phyloP scores from a whole-genome alignment of 345 rosid genomes.

The Melaleuca alternifolia region DNA sequence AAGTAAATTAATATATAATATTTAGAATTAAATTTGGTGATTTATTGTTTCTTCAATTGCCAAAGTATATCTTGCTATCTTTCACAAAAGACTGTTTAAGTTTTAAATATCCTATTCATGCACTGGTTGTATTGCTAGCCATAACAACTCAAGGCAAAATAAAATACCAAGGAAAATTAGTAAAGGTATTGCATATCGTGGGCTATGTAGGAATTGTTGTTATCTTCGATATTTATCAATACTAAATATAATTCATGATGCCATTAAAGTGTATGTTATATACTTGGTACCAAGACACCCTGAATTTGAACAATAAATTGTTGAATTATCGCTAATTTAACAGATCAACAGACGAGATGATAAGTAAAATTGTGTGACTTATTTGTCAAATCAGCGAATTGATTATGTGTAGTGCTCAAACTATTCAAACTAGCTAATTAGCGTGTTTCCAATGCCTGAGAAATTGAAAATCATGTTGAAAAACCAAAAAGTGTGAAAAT shows the following conservation, averaged over 20 bases:
- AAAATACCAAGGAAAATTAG: background rate
- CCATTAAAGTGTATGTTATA: background rate
- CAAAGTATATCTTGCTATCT: background rate
- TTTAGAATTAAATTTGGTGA: background rate
- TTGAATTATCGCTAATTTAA: no score
- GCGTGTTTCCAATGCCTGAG: background rate
- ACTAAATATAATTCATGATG: background rate
- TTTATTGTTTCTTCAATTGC: background rate
- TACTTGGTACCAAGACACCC: no score
- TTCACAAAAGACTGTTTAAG: background rate
- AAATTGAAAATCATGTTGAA: background rate
- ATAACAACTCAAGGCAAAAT: background rate
- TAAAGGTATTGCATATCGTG: background rate
- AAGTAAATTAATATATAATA: background rate
- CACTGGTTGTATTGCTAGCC: background rate
- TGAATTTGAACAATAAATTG: no score
- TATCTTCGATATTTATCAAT: background rate
- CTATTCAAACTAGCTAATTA: no score
- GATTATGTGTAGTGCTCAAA: background rate
- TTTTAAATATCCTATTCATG: background rate
- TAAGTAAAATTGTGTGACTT: background rate
- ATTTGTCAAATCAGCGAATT: background rate
- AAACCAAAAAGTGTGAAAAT: background rate
- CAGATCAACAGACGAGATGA: background rate
- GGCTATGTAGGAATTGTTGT: background rate